These are phyloP conservation scores for Helotiales sp. DNA, from an alignment of 2,329 filamentous ascomycete species.

Conservation along the genomic window DNA sequence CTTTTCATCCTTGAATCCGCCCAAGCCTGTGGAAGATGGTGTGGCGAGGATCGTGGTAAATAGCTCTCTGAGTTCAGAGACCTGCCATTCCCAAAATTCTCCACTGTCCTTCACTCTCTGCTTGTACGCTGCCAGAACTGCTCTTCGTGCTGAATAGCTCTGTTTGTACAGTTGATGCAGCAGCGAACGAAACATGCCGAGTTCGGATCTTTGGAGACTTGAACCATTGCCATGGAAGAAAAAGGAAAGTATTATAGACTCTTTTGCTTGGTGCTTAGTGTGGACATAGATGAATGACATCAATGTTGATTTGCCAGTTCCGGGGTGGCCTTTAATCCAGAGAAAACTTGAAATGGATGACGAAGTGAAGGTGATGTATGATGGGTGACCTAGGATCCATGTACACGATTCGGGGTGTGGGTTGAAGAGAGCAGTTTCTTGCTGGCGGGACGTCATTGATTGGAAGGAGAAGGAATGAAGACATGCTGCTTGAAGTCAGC, in stretches of 20 bases:
- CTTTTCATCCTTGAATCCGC: neutral
- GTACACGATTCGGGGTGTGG: constrained; percentile 33
- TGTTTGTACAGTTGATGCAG: constrained; percentile 30
- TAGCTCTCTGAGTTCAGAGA: constrained; percentile 6
- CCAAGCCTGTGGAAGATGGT: neutral
- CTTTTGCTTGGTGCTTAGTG: neutral
- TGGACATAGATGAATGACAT: constrained; percentile 35
- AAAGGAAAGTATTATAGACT: constrained; percentile 34
- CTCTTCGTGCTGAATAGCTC: neutral
- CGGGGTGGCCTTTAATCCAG: constrained; percentile 44
- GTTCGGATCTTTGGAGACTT: constrained; percentile 34
- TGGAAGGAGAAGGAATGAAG: constrained; percentile 12
- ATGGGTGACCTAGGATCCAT: constrained; percentile 35
- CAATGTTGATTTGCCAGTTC: constrained; percentile 43
- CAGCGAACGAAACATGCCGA: constrained; percentile 40
- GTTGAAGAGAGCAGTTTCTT: neutral
- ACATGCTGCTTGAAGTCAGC: constrained; percentile 11
- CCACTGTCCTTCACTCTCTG: constrained; percentile 4
- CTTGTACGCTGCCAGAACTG: neutral
- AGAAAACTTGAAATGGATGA: constrained; percentile 23
- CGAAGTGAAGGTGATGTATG: constrained; percentile 28
- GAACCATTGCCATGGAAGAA: constrained; percentile 40
- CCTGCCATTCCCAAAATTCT: constrained; percentile 16
- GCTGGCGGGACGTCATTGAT: constrained; percentile 1
- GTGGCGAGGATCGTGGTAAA: neutral